These are phyloP conservation scores for Symbiotaphrina buchneri DNA, from an alignment of 495 filamentous ascomycete genomes.

Conservation along the genomic window DNA sequence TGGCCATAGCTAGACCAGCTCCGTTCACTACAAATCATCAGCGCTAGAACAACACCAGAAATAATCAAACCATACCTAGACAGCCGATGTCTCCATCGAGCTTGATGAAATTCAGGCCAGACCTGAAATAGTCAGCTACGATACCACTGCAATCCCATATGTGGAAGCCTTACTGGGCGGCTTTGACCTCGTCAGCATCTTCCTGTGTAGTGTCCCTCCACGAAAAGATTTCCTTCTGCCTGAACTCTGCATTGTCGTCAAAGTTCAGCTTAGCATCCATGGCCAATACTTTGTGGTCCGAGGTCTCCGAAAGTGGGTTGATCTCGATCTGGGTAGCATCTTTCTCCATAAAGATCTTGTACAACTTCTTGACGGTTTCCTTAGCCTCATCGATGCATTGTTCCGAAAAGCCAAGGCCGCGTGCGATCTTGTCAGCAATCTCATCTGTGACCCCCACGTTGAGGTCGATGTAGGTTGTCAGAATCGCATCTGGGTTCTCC, in stretches of 20 bases:
- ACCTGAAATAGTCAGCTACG: constrained; percentile 14
- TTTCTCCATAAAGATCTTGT: constrained; percentile 94
- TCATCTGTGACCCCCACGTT: constrained; percentile 87
- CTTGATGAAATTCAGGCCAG: constrained; percentile 97
- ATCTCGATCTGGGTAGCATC: constrained; percentile 99
- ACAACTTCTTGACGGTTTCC: constrained; percentile 92
- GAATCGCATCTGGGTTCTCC: constrained; percentile 89
- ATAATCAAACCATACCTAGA: constrained; percentile 24
- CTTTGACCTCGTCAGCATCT: constrained; percentile 92
- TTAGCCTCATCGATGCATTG: constrained; percentile 90
- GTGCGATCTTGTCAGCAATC: constrained; percentile 75
- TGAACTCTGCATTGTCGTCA: constrained; percentile 96
- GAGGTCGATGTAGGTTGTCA: constrained; percentile 81
- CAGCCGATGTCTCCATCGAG: constrained; percentile 98
- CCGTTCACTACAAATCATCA: constrained; percentile 50
- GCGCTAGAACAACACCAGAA: constrained; percentile 1
- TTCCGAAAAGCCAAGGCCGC: constrained; percentile 85
- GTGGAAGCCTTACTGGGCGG: constrained; percentile 40
- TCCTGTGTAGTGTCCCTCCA: constrained; percentile 91
- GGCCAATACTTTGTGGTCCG: constrained; percentile 87
- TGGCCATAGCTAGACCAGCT: constrained; percentile 97
- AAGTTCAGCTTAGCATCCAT: constrained; percentile 98
- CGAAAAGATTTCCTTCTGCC: constrained; percentile 84
- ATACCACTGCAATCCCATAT: not conserved
- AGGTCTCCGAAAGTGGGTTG: constrained; percentile 93